Base-by-base conservation (phyloP, 345 rosid genomes). In the Isatis tinctoria region DNA sequence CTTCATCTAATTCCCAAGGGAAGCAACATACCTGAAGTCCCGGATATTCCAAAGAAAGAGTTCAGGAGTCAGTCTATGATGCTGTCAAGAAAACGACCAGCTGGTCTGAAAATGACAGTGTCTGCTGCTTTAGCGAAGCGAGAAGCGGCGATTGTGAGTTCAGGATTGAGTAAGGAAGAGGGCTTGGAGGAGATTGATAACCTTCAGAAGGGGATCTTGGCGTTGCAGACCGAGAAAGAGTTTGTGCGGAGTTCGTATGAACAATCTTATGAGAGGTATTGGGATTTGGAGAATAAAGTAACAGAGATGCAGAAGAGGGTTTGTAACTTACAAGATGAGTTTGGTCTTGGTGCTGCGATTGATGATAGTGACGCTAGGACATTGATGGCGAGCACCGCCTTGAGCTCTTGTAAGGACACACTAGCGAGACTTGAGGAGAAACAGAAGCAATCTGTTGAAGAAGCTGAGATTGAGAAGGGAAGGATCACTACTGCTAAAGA, bases 331-430 rank as follows among this genome's bases (percentile, higher is more conserved):
- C 90, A 92, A 71, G 97, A 91, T 51, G 96, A 95, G 83, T 90
- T 92, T 36, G 87, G 90, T 44, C 67, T 87, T 13, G 85, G 77
- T 27, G 83, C 74, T 8, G 69, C 79, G 13, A 84, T 87, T 27
- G 93, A 88, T 61, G 97, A 87, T 51, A 76, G 85, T 12, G 97
- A 94, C 67, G 97, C 97, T 57, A 79, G 97, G 59, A 75, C 85
- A 3, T 70, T 92, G 74, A 95, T 90, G 97, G 93, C 88, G 1
- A 52, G 76, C 14, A 82, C 87, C 1, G 96, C 97, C 51, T 78
- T 94, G 26, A 88, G 77, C 36, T 90, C 97, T 12, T 90, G 96
- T 78, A 81, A 82, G 60, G 89, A 83, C n/a, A 83, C 86, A 8
- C 74, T 94, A 69, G 60, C 59, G 59, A 82, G 67, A 78, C 67